These are phyloP conservation scores for Capronia epimyces DNA, from an alignment of 2,329 filamentous ascomycete genomes.

Conservation along the genomic window DNA sequence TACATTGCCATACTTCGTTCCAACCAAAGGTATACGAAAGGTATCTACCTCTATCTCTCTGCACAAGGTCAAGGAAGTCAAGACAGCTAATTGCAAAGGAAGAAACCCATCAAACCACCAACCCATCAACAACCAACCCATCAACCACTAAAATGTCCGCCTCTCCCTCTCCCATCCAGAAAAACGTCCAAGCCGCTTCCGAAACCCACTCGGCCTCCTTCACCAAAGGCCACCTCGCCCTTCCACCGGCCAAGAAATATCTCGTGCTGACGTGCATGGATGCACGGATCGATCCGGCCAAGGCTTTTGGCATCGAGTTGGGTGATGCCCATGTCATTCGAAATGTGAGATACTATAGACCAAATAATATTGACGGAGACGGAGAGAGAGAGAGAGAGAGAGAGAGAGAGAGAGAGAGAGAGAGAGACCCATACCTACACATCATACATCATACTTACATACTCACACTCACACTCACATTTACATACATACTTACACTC, in stretches of 20 bases:
- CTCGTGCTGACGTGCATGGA: constrained; percentile 77
- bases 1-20: no score
- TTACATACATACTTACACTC: no score
- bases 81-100: no score
- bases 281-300: constrained; percentile 62
- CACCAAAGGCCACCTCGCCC: constrained; percentile 58
- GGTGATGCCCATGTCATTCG: constrained; percentile 76
- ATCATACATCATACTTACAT: neutral
- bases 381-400: no score
- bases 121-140: no score
- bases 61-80: no score
- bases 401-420: no score
- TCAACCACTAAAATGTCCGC: no score
- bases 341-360: constrained; percentile 41
- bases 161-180: constrained; percentile 48
- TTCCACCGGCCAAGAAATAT: constrained; percentile 66
- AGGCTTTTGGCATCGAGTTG: constrained; percentile 63
- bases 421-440: neutral
- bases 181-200: constrained; percentile 55
- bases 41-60: no score
- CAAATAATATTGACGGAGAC: neutral
- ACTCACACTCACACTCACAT: no score
- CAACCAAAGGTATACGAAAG: no score
- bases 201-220: constrained; percentile 55
- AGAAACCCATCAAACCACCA: no score